Percentiles rank a stretch among this genome's conserved stretches.
Evolutionary conservation across 352 stramenopile genomes (phyloP).

Genomic region (Phytophthora tubulina): DNA sequence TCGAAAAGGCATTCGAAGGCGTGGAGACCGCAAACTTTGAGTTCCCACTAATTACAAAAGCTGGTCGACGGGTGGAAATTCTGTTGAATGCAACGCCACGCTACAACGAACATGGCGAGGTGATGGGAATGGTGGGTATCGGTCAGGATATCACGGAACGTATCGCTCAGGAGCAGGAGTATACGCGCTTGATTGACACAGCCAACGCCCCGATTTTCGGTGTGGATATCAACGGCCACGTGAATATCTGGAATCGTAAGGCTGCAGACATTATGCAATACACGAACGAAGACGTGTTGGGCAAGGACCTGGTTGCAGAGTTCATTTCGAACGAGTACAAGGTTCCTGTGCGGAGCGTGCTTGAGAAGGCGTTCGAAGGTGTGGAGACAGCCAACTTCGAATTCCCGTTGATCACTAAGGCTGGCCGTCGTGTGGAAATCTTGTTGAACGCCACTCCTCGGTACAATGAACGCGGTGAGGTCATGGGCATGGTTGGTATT

Average conservation of each 20-base stretch:
- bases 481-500: slow-evolving; percentile 58
- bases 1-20: slow-evolving; percentile 30
- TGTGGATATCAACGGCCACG: slow-evolving; percentile 51
- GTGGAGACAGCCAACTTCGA: slow-evolving; percentile 72
- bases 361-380: slow-evolving; percentile 56
- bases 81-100: slow-evolving; percentile 75
- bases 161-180: slow-evolving; percentile 78
- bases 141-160: slow-evolving; percentile 84
- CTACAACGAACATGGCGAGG: slow-evolving; percentile 73
- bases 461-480: slow-evolving; percentile 2
- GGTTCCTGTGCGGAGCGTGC: slow-evolving; percentile 44
- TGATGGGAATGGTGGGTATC: slow-evolving; percentile 90
- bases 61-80: slow-evolving; percentile 71
- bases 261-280: slow-evolving; percentile 11
- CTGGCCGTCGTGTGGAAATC: slow-evolving; percentile 44
- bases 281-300: slow-evolving; percentile 17
- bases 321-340: slow-evolving; percentile 62
- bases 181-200: slow-evolving; percentile 73
- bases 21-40: slow-evolving; percentile 19
- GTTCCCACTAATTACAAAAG: slow-evolving; percentile 61
- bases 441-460: slow-evolving; percentile 31
- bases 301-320: slow-evolving; percentile 47
- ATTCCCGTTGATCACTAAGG: slow-evolving; percentile 62
- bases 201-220: slow-evolving; percentile 76
- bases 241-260: slow-evolving; percentile 74